Evolutionary conservation across 2,329 filamentous ascomycete genomes (phyloP), one percentile per base, ranked within the genome.

Genomic region (Aspergillus brunneoviolaceus): DNA sequence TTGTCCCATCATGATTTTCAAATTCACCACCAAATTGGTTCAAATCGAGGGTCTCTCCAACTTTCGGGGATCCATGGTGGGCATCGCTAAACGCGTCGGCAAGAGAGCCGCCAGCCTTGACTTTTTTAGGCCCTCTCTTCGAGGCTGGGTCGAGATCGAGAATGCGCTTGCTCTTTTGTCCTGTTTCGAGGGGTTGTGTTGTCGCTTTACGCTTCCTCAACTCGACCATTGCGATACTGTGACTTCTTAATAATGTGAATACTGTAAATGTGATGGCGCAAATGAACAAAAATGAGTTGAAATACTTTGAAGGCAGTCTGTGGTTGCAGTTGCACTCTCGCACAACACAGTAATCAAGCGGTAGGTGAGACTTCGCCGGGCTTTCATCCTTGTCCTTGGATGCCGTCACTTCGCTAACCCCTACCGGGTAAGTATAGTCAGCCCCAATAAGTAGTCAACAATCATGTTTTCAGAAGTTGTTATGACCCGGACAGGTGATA

Each of bases 1-100:
- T 90, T 57, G 83, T 80, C 69, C 92, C 92, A 65, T 96, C 91
- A 66, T 98, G 87, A 63, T 89, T 95, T 81, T 95, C 87, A 64
- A 99, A 80, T 72, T 95, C 88, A 58, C 84, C 85, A 59, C 85
- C 85, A 67, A 88, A 87, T 31, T 72, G 74, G 14, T 83, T 77
- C 54, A 88, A 75, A 52, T 79, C 71, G 64, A 88, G 77, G 27
- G 72, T 81, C 63, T 85, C 80, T 64, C 84, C 85, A 31, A 80
- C 77, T 35, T 71, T 68, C 48, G 66, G 39, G 6, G 16, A 19
- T 45, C 19, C 14, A 45, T n/a, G n/a, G 39, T 10, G 73, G 42
- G 67, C 62, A 16, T 52, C 65, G 31, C 57, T 54, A 42, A 63
- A 25, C 25, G 63, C 29, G 25, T 59, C 61, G 33, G 63, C 59